phyloP scores from a whole-genome alignment of 345 rosid genomes.

The Fremontodendron californicum region DNA sequence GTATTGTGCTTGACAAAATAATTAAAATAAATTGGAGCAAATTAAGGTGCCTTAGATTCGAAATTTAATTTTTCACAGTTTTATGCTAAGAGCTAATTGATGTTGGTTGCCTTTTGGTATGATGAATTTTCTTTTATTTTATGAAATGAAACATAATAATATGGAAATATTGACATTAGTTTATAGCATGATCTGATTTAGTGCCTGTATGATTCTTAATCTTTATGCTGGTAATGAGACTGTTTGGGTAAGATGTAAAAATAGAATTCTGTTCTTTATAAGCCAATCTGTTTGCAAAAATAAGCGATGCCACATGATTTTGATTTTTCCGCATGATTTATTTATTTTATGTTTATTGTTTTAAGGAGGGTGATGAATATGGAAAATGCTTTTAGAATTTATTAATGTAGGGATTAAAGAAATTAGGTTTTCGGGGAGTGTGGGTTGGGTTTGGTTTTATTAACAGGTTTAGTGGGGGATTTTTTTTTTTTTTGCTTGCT shows the following conservation, averaged over 20 bases:
- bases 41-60: not conserved
- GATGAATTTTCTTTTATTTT: not conserved
- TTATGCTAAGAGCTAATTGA: not conserved
- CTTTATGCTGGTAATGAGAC: not conserved
- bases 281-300: not conserved
- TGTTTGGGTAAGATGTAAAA: not conserved
- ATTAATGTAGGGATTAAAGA: constrained; percentile 21
- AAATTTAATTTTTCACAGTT: not conserved
- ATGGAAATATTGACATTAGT: not conserved
- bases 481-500: constrained; percentile 50
- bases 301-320: not conserved
- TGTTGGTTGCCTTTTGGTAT: not conserved
- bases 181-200: not conserved
- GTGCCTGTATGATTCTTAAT: not conserved
- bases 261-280: not conserved
- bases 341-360: not conserved
- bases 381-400: constrained; percentile 9
- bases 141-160: not conserved
- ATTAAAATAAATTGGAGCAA: not conserved
- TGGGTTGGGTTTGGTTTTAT: constrained; percentile 87
- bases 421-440: constrained; percentile 34
- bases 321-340: not conserved
- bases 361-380: not conserved
- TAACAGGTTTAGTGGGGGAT: constrained; percentile 92
- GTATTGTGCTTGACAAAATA: not conserved